Percentiles rank a stretch among this genome's conserved stretches.
phyloP scores from a whole-genome alignment of 345 rosid species.

The Linum tenue region DNA sequence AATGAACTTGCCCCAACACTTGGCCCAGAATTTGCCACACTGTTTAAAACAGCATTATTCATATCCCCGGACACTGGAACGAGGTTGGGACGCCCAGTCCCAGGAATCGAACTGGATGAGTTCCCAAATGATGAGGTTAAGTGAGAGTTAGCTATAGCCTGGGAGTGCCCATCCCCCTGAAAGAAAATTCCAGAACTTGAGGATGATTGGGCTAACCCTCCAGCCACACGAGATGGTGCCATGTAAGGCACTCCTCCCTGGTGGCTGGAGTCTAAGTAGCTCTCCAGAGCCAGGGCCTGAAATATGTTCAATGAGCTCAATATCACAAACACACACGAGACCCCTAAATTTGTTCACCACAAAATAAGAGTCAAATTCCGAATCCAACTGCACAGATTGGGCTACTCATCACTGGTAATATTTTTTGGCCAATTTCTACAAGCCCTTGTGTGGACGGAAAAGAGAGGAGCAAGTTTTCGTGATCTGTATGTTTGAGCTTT shows the following conservation, averaged over 20 bases:
- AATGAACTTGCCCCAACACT: conserved; percentile 91
- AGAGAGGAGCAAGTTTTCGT: conserved; percentile 15
- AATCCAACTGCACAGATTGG: background rate
- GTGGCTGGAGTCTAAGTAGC: conserved; percentile 56
- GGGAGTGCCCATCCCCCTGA: conserved; percentile 93
- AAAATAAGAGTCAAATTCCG: too few species aligned
- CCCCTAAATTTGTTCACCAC: background rate
- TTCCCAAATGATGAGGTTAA: conserved; percentile 74
- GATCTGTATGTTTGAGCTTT: conserved; percentile 36
- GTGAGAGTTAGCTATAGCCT: conserved; percentile 75
- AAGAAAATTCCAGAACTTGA: conserved; percentile 89
- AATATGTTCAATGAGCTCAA: conserved; percentile 23
- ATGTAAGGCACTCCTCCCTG: conserved; percentile 46
- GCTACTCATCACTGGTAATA: too few species aligned
- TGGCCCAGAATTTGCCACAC: conserved; percentile 79
- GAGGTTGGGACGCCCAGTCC: conserved; percentile 57
- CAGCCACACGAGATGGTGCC: conserved; percentile 78
- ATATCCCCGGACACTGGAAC: conserved; percentile 74
- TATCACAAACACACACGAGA: conserved; percentile 12
- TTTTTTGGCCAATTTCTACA: background rate
- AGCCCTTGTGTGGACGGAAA: conserved; percentile 22
- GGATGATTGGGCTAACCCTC: conserved; percentile 77
- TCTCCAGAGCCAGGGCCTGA: conserved; percentile 61
- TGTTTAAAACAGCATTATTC: conserved; percentile 70
- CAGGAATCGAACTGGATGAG: conserved; percentile 64